These are phyloP conservation scores for Capronia epimyces DNA, from an alignment of 2,329 filamentous ascomycete species.

Conservation along the genomic window DNA sequence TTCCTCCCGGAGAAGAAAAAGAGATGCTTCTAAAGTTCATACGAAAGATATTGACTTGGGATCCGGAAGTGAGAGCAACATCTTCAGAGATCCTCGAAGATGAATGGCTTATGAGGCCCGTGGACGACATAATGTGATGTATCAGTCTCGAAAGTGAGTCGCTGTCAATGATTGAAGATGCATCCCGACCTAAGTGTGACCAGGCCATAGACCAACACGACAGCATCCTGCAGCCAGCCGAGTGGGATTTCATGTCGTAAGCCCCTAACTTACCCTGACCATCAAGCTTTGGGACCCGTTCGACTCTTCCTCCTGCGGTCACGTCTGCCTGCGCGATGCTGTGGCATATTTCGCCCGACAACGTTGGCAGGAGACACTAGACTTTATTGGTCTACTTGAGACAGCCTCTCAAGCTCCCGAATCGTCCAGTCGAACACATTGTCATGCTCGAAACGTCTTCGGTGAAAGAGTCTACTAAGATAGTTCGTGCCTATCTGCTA, in stretches of 20 bases:
- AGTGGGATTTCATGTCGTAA: not conserved
- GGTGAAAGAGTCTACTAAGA: not conserved
- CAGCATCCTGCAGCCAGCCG: not conserved
- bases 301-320: not conserved
- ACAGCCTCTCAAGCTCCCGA: not conserved
- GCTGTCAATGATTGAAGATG: not conserved
- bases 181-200: not conserved
- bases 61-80: conserved; percentile 24
- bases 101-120: conserved; percentile 26
- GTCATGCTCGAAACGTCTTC: not conserved
- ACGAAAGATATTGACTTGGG: conserved; percentile 30
- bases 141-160: too few relatives aligned
- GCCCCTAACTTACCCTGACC: not conserved
- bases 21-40: conserved; percentile 29
- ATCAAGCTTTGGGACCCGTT: not conserved
- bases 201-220: not conserved
- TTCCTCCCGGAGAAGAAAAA: conserved; percentile 29
- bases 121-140: not conserved
- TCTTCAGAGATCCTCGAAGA: conserved; percentile 25
- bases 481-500: too few relatives aligned
- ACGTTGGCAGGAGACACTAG: not conserved
- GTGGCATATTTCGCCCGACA: not conserved
- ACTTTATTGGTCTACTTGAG: not conserved
- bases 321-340: not conserved
- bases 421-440: not conserved